Conservation (phyloP, 2,329 filamentous ascomycete genomes). For the Colletotrichum simmondsii region DNA sequence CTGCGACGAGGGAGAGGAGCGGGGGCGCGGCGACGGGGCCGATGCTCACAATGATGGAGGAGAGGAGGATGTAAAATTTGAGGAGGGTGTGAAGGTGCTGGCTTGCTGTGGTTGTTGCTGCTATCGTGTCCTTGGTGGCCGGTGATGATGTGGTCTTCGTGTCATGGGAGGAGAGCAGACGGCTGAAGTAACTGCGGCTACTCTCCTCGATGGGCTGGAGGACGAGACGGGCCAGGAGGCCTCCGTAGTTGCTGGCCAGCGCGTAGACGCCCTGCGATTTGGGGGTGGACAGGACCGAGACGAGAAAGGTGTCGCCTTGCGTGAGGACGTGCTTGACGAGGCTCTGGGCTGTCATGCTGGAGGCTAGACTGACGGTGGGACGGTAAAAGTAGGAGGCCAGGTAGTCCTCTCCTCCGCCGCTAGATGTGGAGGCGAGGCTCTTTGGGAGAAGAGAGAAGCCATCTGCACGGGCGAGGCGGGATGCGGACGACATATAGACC, state of each 20-base stretch:
- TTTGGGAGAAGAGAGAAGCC: conserved; percentile 76
- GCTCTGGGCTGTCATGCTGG: conserved; percentile 89
- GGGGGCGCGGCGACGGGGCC: conserved; percentile 81
- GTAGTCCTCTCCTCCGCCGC: conserved; percentile 49
- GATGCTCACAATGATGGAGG: conserved; percentile 73
- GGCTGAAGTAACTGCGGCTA: conserved; percentile 89
- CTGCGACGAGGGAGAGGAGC: conserved; percentile 80
- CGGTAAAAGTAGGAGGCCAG: conserved; percentile 72
- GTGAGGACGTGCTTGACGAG: conserved; percentile 93
- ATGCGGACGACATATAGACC: conserved; percentile 76
- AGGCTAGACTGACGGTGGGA: conserved; percentile 76
- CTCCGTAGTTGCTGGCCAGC: conserved; percentile 93
- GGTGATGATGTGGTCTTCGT: conserved; percentile 33
- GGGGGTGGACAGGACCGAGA: conserved; percentile 80
- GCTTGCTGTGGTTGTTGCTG: conserved; percentile 50
- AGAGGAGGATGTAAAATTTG: conserved; percentile 79
- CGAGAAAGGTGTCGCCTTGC: conserved; percentile 91
- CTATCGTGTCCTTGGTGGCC: conserved; percentile 37
- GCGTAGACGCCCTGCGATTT: conserved; percentile 91
- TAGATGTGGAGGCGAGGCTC: conserved; percentile 42
- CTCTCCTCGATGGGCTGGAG: conserved; percentile 97
- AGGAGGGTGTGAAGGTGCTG: conserved; percentile 72
- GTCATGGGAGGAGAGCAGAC: conserved; percentile 66
- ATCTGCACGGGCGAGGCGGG: conserved; percentile 62
- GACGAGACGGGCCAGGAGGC: conserved; percentile 85